phyloP scores from a whole-genome alignment of 345 rosid genomes.

The Eucalyptus guilfoylei region DNA sequence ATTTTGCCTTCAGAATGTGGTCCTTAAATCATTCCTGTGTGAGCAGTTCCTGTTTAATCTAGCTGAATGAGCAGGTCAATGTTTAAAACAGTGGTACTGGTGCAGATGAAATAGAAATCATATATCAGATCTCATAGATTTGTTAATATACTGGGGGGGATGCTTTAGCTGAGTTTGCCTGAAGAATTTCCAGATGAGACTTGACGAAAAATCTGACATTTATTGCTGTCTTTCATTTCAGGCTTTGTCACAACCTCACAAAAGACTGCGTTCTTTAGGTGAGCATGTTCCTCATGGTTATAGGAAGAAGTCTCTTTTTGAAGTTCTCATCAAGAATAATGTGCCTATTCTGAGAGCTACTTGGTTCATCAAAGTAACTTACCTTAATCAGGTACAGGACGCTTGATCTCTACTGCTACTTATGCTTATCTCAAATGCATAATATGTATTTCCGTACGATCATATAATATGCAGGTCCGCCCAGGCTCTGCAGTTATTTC shows the following conservation, averaged over 20 bases:
- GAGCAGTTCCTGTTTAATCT: not conserved
- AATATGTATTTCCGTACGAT: not conserved
- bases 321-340: constrained; percentile 85
- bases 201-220: not conserved
- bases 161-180: not conserved
- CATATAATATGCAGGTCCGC: constrained; percentile 45
- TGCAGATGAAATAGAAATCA: not conserved
- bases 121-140: not conserved
- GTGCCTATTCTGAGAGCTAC: constrained; percentile 95
- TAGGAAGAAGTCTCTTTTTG: constrained; percentile 64
- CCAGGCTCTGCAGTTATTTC: constrained; percentile 51
- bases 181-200: not conserved
- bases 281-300: constrained; percentile 86
- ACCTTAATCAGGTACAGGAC: constrained; percentile 82
- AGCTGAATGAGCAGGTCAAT: not conserved
- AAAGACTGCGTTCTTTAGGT: constrained; percentile 73
- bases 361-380: constrained; percentile 93
- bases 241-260: constrained; percentile 87
- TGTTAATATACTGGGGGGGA: not conserved
- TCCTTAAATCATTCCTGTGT: not conserved
- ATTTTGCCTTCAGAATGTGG: not conserved
- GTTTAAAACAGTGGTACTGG: not conserved
- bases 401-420: not conserved
- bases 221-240: not conserved
- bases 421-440: not conserved